Evolutionary conservation across 306 rosid species (phyloP), one percentile per base, ranked within the genome.

Genomic region (Luffa aegyptiaca): DNA sequence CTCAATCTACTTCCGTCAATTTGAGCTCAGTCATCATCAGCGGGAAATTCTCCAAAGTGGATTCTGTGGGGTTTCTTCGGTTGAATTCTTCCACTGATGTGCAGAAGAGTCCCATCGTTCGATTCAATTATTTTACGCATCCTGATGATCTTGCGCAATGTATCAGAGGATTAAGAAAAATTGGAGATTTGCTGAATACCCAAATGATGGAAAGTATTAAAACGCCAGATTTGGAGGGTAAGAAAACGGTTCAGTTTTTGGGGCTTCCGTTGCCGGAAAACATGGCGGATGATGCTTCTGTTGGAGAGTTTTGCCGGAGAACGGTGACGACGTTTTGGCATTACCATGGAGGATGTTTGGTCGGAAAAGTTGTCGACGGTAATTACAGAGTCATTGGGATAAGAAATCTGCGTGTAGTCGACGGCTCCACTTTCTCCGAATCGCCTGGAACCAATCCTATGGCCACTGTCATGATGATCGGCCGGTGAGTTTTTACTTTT

Each of bases 381-480:
- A 75, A 79, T 41, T 83, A 79, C 37, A 48, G 68, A 18, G 82
- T 79, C 6, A 72, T 63, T 2, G 85, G 80, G 33, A 39, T 79
- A 0, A 11, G 73, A 2, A 39, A 74, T 3, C 80, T 79, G 7
- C 82, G 85, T 9, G 80, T 83, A 11, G 82, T 83, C 3, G 85
- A 83, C 11, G 72, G 69, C 10, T 83, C 85, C 5, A 63, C 35
- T 2, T 79, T 70, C 36, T 53, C 16, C n/a, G 16, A 18, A 17
- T 61, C 85, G 12, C 85, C 85, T 7, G 85, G 82, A 51, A 79
- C 85, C 2, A 83, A 83, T 48, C 85, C 80, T 74, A 79, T 57
- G 46, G 85, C 85, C 35, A 79, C 85, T 13, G 5, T 83, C 11
- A 79, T 83, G 85, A 83, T 83, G 82, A 11, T 79, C 0, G 85